Evolutionary conservation across 371 early-diverging fungal genomes (phyloP), one percentile per base, ranked within the genome.

Genomic region (Mycotypha africana): DNA sequence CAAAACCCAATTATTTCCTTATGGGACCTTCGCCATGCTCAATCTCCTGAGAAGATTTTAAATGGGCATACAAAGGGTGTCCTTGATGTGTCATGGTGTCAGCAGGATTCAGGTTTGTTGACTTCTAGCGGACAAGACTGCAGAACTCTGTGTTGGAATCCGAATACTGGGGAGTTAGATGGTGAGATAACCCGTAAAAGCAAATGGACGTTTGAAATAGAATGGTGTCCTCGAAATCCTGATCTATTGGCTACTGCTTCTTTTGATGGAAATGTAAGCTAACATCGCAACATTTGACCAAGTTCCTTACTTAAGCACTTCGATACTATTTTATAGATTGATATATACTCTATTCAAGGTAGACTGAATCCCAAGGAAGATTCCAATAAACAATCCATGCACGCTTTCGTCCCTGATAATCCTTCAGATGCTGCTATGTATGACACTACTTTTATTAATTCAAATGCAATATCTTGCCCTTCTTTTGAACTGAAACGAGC

Each of bases 21-120:
- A 36, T 97, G 97, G 97, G 95, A 97, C 65, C 76, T 97, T 50
- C 79, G 92, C 46, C 91, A 93, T 58, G 91, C 92, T 14, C 80
- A 87, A 44, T 90, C 95, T 17, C 95, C 97, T 8, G 89, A 92
- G 56, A 82, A 79, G 73, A 59, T 56, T 2, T 60, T 87, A 11
- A 25, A 68, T 2, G 95, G 94, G 9, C 97, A 97, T 65, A 68
- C 77, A 26, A 87, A 88, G 58, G 95, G 97, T n/a, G 74, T 95
- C 17, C 70, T 95, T 38, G 84, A 88, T 23, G 59, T 97, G 16
- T 82, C 92, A 5, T 97, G 97, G 97, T 93, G 92, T 69, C 74
- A 80, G 28, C 90, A 87, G 60, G 97, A 96, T 55, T 71, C 90
- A 2, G 92, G 91, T 41, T 68, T 94, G 28, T 69, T 96, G 28